Percentiles rank a stretch among this genome's conserved stretches.
phyloP scores from a whole-genome alignment of 345 rosid species.

The Salix koriyanagi region DNA sequence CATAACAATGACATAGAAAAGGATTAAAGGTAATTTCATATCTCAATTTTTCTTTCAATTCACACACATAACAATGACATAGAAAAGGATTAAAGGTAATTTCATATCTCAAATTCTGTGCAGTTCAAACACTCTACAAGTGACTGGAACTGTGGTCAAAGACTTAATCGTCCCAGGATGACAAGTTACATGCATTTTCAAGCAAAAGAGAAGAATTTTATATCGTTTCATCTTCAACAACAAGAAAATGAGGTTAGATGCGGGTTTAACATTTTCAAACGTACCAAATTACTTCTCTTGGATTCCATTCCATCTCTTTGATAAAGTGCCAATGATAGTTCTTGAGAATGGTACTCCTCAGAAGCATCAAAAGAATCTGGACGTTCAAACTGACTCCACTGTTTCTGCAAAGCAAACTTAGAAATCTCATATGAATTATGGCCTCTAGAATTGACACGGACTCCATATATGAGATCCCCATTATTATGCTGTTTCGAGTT shows the following conservation, averaged over 20 bases:
- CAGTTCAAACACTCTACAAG: not conserved
- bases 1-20: not conserved
- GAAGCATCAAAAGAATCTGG: conserved; percentile 86
- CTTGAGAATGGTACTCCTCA: conserved; percentile 84
- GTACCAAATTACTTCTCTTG: conserved; percentile 64
- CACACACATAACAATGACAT: not conserved
- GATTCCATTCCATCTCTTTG: conserved; percentile 61
- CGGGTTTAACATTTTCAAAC: conserved; percentile 34
- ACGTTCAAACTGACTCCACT: conserved; percentile 75
- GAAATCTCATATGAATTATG: conserved; percentile 49
- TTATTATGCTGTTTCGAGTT: conserved; percentile 45
- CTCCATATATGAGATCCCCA: conserved; percentile 28
- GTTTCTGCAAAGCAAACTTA: conserved; percentile 55
- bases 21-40: not conserved
- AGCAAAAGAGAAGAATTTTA: not conserved
- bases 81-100: not conserved
- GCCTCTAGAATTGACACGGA: conserved; percentile 46
- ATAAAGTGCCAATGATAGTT: conserved; percentile 64
- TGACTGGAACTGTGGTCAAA: not conserved
- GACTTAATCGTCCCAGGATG: not conserved
- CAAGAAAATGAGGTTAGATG: conserved; percentile 13
- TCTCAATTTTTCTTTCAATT: not conserved
- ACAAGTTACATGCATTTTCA: not conserved
- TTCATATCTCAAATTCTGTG: not conserved
- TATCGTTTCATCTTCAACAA: conserved; percentile 12